Percentiles rank a stretch among this genome's conserved stretches.
Evolutionary conservation across 2,329 filamentous ascomycete species (phyloP).

Genomic region (Colletotrichum camelliae): DNA sequence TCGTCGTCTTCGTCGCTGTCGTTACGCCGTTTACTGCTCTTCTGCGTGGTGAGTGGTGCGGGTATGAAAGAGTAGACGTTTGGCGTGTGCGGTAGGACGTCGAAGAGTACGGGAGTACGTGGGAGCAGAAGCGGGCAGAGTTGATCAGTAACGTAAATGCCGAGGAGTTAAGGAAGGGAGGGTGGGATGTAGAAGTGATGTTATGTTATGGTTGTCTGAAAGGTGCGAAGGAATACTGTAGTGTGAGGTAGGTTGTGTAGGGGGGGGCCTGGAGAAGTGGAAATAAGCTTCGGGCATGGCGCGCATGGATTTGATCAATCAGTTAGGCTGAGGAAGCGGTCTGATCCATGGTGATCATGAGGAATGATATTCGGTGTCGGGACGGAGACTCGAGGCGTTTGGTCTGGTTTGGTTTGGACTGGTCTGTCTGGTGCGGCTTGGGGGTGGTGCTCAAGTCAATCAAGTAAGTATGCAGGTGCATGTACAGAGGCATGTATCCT

Average conservation of each 20-base stretch:
- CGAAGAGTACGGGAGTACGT: background rate
- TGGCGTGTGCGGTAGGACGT: background rate
- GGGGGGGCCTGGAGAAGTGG: slow-evolving; percentile 7
- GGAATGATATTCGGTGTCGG: background rate
- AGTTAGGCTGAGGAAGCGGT: slow-evolving; percentile 10
- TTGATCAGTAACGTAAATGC: background rate
- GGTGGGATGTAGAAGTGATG: slow-evolving; percentile 8
- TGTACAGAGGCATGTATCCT: background rate
- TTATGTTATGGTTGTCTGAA: slow-evolving; percentile 5
- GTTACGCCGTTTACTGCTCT: background rate
- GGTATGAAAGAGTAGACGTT: background rate
- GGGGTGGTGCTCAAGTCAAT: background rate
- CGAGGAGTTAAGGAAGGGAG: slow-evolving; percentile 5
- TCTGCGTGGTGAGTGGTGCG: background rate
- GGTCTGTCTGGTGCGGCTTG: background rate
- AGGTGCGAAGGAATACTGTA: background rate
- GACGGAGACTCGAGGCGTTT: slow-evolving; percentile 8
- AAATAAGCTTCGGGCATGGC: slow-evolving; percentile 19
- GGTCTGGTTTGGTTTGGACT: background rate
- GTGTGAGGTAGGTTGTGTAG: background rate
- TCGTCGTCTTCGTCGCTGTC: background rate
- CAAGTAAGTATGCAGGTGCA: background rate
- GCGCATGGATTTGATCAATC: slow-evolving; percentile 7
- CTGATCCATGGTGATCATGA: slow-evolving; percentile 7
- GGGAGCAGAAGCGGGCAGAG: background rate